Evolutionary conservation across 2,329 filamentous ascomycete species (phyloP).

Genomic region (Alternaria brassicae): DNA sequence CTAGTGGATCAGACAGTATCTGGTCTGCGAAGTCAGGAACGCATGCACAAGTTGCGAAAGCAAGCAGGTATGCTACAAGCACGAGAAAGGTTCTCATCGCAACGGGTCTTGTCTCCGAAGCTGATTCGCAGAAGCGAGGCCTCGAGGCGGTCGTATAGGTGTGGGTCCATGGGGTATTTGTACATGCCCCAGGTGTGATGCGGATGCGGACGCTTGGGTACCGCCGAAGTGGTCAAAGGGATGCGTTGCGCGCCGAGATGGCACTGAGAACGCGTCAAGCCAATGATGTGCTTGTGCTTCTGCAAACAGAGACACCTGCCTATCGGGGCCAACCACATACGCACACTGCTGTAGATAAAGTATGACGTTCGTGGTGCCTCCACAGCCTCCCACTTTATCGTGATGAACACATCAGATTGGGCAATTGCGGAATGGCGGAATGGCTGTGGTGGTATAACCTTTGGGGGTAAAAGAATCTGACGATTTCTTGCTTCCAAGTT

Average conservation of each 20-base stretch:
- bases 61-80: constrained; percentile 4
- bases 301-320: neutral
- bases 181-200: neutral
- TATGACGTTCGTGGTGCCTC: neutral
- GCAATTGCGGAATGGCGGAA: neutral
- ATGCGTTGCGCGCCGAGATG: neutral
- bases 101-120: neutral
- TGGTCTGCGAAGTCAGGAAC: constrained; percentile 35
- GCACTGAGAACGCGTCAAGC: no score
- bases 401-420: neutral
- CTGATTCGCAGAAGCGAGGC: neutral
- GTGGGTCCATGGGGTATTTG: neutral
- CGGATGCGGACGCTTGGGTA: neutral
- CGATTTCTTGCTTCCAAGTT: neutral
- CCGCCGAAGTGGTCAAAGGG: neutral
- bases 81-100: neutral
- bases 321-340: neutral
- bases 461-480: neutral
- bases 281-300: neutral
- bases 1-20: constrained; percentile 24
- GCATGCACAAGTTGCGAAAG: constrained; percentile 21
- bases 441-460: neutral
- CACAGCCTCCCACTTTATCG: neutral
- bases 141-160: neutral
- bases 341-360: neutral